Base-by-base conservation (phyloP, 257 asterid species). In the Forsythia suspensa region DNA sequence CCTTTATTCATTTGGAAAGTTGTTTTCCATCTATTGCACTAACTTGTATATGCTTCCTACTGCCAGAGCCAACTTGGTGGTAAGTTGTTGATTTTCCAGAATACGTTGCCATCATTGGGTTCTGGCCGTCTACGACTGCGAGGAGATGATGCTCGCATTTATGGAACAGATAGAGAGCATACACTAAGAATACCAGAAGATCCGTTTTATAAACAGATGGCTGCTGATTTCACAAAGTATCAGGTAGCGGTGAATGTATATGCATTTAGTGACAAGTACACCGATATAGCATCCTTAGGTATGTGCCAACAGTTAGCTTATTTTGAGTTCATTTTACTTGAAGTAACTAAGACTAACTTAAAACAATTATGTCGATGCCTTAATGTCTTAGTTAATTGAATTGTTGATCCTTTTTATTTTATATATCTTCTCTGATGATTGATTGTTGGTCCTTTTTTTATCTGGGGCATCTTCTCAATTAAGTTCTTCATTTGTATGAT, bases 161-260 rank as follows among this genome's bases (percentile, higher is more conserved):
- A 92, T 87, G 97, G 97, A 82, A 89, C 98, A 12, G 99, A 95
- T 80, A 95, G 92, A 86, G 99, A 95, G 84, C 90, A 90, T 84
- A 88, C 85, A 36, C 67, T 90, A 79, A 97, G 98, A 82, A 78
- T 87, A 61, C 94, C 99, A 36, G 98, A 95, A 90, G 99, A 95
- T 86, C 97, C 99, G 70, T 95, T 93, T n/a, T 95, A 95, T 88
- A 95, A 95, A 82, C 99, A 95, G 82, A 95, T 95, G 99, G 99
- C 99, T 90, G 99, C 99, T 88, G 99, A 95, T 92, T 90, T 93
- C 70, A 93, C 98, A 75, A 93, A 93, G 91, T 89, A 73, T 85
- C 99, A 95, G 87, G 91, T 95, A 82, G 93, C 99, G 68, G 97
- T 91, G 75, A 95, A 95, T 85, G 81, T 93, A 66, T 95, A 95